Conservation (phyloP, 2,329 filamentous ascomycete species). For the Ilyonectria robusta region DNA sequence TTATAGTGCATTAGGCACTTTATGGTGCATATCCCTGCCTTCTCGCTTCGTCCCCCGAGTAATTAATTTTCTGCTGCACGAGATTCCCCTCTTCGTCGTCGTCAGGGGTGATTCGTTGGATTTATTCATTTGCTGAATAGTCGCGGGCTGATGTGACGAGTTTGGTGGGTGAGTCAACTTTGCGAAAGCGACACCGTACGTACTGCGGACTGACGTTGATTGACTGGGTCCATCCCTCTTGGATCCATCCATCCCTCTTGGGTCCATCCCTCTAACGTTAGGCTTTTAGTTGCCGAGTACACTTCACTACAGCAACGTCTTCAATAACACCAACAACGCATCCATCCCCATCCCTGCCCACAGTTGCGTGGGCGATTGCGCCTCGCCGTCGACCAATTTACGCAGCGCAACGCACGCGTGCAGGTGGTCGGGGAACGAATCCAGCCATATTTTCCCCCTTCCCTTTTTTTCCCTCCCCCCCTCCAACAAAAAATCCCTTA, state of each 20-base stretch:
- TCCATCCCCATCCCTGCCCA: not conserved
- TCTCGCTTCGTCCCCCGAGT: not conserved
- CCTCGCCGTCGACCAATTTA: slow-evolving; percentile 1
- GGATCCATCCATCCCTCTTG: no score
- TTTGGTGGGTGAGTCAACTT: not conserved
- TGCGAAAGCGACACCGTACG: not conserved
- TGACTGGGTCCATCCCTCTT: not conserved
- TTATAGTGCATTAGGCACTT: not conserved
- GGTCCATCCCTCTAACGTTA: not conserved
- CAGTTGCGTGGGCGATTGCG: not conserved
- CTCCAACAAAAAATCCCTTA: not conserved
- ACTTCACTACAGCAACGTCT: not conserved
- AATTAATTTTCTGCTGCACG: not conserved
- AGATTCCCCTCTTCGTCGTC: not conserved
- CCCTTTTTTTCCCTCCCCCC: not conserved
- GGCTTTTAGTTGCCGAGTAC: not conserved
- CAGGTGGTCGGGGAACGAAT: not conserved
- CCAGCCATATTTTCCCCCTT: not conserved
- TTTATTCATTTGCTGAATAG: not conserved
- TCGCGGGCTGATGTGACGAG: not conserved
- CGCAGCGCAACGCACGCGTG: slow-evolving; percentile 5
- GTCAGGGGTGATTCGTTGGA: not conserved
- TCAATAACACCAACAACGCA: slow-evolving; percentile 1
- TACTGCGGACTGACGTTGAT: not conserved
- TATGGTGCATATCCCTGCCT: not conserved